Percentiles rank a stretch among this genome's conserved stretches.
Conservation (phyloP, 495 filamentous ascomycete species). For the Penicillium ucsense region DNA sequence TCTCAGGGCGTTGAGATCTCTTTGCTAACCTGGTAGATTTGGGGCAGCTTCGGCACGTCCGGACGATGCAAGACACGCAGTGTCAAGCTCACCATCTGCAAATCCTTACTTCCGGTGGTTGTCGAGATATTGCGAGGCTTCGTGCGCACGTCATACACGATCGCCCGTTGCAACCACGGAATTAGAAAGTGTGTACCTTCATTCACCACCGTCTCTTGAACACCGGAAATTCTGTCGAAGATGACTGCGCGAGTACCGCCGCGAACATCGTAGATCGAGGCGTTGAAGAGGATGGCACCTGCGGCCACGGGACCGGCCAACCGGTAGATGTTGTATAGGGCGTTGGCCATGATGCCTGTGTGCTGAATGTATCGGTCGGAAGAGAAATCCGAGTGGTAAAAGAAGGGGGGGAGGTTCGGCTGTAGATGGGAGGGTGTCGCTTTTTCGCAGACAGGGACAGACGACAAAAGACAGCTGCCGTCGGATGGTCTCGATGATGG, state of each 20-base stretch:
- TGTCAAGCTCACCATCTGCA: conserved; percentile 99
- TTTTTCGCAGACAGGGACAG: too few species aligned
- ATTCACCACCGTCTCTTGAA: conserved; percentile 84
- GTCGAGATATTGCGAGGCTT: conserved; percentile 95
- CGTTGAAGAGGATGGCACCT: conserved; percentile 51
- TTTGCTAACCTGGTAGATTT: conserved; percentile 86
- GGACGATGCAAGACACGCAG: conserved; percentile 91
- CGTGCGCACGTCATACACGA: conserved; percentile 96
- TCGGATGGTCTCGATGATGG: conserved; percentile 14
- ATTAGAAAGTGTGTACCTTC: conserved; percentile 97
- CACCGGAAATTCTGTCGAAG: conserved; percentile 89
- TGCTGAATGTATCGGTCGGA: too few species aligned
- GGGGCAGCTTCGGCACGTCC: conserved; percentile 83
- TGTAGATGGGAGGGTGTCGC: conserved; percentile 10
- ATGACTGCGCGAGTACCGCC: conserved; percentile 92
- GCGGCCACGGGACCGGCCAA: conserved; percentile 62
- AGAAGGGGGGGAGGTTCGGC: conserved; percentile 3
- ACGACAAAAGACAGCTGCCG: not conserved
- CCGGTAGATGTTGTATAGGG: conserved; percentile 54
- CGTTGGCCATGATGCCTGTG: conserved; percentile 43
- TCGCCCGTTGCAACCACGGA: conserved; percentile 90
- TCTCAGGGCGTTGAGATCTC: not conserved
- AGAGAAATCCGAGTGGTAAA: too few species aligned
- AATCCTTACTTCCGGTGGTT: conserved; percentile 96
- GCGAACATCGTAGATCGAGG: conserved; percentile 92